These are phyloP conservation scores for Aspergillus carbonarius DNA, from an alignment of 2,329 filamentous ascomycete genomes.

Conservation along the genomic window DNA sequence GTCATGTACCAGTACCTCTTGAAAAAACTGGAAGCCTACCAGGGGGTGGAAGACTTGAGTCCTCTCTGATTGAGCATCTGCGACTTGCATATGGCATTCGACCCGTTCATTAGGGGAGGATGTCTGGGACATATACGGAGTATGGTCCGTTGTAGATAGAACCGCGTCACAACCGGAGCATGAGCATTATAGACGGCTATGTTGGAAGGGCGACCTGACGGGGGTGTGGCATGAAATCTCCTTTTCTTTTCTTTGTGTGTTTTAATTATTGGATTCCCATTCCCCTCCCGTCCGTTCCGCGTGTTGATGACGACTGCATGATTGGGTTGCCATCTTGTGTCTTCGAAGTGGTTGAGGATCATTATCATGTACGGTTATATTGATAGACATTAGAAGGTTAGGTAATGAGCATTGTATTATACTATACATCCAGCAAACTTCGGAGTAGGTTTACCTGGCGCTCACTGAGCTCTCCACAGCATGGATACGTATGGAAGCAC, in stretches of 20 bases:
- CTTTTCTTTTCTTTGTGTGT: conserved; percentile 9
- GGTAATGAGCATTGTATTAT: conserved; percentile 8
- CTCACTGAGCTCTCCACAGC: no score
- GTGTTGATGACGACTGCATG: conserved; percentile 8
- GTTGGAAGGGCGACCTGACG: conserved; percentile 21
- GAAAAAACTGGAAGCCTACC: conserved; percentile 67
- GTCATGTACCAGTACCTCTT: conserved; percentile 90
- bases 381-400: conserved; percentile 2
- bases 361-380: not conserved
- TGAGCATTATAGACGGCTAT: conserved; percentile 21
- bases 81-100: not conserved
- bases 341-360: not conserved
- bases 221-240: conserved; percentile 15
- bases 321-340: conserved; percentile 2
- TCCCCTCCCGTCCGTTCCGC: not conserved
- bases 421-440: no score
- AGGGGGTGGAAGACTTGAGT: conserved; percentile 23
- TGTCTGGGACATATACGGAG: not conserved
- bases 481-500: no score
- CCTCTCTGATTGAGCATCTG: conserved; percentile 14
- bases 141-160: conserved; percentile 3
- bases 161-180: conserved; percentile 2
- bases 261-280: conserved; percentile 1
- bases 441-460: no score
- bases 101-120: not conserved